Percentiles rank a stretch among this genome's conserved stretches.
These are phyloP conservation scores for Berberis vulgaris DNA, from an alignment of 164 flowering plant species.

Conservation along the genomic window DNA sequence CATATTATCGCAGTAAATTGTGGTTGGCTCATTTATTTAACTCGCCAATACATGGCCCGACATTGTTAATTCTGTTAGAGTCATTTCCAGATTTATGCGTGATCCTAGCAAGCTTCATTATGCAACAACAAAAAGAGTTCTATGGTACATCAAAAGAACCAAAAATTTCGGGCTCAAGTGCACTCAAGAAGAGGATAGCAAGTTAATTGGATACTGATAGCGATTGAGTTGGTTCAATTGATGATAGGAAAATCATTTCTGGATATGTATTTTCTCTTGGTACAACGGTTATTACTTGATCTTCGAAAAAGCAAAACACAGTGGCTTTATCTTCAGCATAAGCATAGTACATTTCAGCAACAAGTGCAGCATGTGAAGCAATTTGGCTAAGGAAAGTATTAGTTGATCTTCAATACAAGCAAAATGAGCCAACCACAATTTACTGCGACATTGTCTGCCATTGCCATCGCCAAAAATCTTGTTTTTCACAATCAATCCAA, in stretches of 20 bases:
- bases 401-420: neutral
- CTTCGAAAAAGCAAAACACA: neutral
- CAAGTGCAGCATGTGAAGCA: neutral
- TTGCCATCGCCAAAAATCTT: neutral
- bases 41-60: too few species aligned
- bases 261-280: neutral
- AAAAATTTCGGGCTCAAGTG: neutral
- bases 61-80: neutral
- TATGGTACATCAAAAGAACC: neutral
- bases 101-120: neutral
- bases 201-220: neutral
- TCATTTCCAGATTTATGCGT: neutral
- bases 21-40: neutral
- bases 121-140: neutral
- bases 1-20: neutral
- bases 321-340: neutral
- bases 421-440: neutral
- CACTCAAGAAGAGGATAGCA: neutral
- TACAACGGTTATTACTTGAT: neutral
- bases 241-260: neutral
- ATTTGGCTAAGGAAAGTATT: neutral
- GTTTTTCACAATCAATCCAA: neutral
- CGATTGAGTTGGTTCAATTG: neutral
- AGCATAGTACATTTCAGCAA: slow-evolving; percentile 2
- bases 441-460: neutral